Evolutionary conservation across 805 yeast species (phyloP).

Genomic region (Metschnikowia bowlesiae): DNA sequence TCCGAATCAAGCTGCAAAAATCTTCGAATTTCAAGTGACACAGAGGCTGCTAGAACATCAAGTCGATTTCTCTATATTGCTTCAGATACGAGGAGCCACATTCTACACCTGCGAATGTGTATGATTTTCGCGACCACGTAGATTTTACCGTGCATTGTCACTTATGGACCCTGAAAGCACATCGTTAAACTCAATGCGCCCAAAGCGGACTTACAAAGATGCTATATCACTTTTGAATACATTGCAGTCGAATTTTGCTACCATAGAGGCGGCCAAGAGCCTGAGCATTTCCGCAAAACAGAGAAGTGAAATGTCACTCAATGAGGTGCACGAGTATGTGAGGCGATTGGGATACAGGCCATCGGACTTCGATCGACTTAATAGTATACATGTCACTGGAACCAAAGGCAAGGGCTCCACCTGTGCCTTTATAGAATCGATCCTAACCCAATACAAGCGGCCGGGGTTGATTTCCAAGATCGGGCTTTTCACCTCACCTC

Average conservation of each 20-base stretch:
- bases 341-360: conserved; percentile 43
- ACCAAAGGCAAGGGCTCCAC: conserved; percentile 99
- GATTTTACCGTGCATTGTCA: neutral
- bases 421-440: conserved; percentile 87
- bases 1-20: too few species aligned
- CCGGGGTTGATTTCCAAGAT: conserved; percentile 48
- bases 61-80: neutral
- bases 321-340: conserved; percentile 62
- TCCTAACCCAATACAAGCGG: conserved; percentile 57
- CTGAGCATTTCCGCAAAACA: conserved; percentile 52
- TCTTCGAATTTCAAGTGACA: too few species aligned
- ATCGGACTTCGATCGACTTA: conserved; percentile 65
- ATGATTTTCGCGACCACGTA: neutral
- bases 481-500: conserved; percentile 97
- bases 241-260: conserved; percentile 86
- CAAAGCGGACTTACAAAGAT: conserved; percentile 43
- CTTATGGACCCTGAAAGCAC: conserved; percentile 1
- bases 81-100: neutral
- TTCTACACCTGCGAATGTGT: neutral
- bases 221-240: conserved; percentile 83
- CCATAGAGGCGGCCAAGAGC: conserved; percentile 75
- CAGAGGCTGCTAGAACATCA: too few species aligned
- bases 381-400: conserved; percentile 90
- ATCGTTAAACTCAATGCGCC: conserved; percentile 17
- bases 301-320: conserved; percentile 60